Base-by-base conservation (phyloP, 805 yeast species). In the Candida sphagnicola region DNA sequence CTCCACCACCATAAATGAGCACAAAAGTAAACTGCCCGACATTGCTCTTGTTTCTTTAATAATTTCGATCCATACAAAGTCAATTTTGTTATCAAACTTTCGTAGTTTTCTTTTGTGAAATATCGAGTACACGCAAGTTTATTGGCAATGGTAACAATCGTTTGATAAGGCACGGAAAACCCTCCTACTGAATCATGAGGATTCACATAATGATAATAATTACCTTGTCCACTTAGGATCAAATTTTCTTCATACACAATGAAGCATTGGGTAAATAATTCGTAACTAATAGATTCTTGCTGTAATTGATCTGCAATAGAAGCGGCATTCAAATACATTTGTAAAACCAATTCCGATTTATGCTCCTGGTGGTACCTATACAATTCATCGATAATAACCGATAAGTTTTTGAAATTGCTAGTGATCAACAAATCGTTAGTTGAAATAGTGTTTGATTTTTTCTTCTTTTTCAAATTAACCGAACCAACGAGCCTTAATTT, bases 1-100 rank as follows among this genome's bases (percentile, higher is more conserved):
- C 82, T 79, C 53, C 91, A 84, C 93, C 95, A 86, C 96, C 96
- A 93, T 35, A 93, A 64, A 61, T 93, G 97, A 1, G 95, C 81
- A 31, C 96, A 90, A 37, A 78, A 62, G 56, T 85, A 87, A 4
- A 89, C 95, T 0, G 95, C 82, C 12, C 97, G 77, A 58, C 97
- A 90, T 60, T 93, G 99, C 53, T 91, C 98, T 25, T 93, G 89
- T 58, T 91, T 91, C 59, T 86, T 88, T 52, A 91, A 70, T 36
- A 93, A 70, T 59, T 86, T 87, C 11, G 95, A 86, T 4, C 95
- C 95, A 52, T 88, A 87, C 34, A 90, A 65, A 1, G 96, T 88
- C 34, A 90, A 75, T 57, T 89, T 84, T 12, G 95, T 85, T 36
- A 90, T 88, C 48, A 91, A 67, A 3, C 79, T 75, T 49, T 88